phyloP scores from a whole-genome alignment of 2,329 filamentous ascomycete species.

The Hypomyces rosellus region DNA sequence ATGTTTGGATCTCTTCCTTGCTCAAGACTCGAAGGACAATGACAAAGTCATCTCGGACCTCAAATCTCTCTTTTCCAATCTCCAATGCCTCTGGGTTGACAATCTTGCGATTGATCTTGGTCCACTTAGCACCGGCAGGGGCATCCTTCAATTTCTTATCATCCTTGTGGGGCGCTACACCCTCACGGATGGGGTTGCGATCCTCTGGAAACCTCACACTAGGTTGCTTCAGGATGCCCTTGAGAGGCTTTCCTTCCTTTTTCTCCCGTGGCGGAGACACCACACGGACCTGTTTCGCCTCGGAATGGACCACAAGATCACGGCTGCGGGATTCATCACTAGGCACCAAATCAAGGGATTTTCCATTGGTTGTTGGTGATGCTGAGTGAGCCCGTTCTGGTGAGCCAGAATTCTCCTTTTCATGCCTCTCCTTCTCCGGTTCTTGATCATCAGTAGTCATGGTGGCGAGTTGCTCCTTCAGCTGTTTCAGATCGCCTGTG shows the following conservation, averaged over 20 bases:
- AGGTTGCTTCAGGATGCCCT: slow-evolving; percentile 80
- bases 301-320: slow-evolving; percentile 29
- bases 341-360: slow-evolving; percentile 12
- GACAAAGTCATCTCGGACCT: slow-evolving; percentile 87
- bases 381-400: slow-evolving; percentile 13
- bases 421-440: slow-evolving; percentile 15
- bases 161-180: slow-evolving; percentile 90
- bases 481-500: slow-evolving; percentile 40
- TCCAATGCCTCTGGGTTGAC: slow-evolving; percentile 87
- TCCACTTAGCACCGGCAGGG: slow-evolving; percentile 78
- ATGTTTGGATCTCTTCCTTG: slow-evolving; percentile 83
- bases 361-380: slow-evolving; percentile 15
- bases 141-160: slow-evolving; percentile 66
- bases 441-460: slow-evolving; percentile 25
- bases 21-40: slow-evolving; percentile 84
- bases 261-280: slow-evolving; percentile 65
- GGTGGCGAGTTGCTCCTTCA: slow-evolving; percentile 46
- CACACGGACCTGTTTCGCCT: slow-evolving; percentile 53
- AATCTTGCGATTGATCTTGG: slow-evolving; percentile 80
- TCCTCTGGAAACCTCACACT: slow-evolving; percentile 83
- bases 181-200: slow-evolving; percentile 74
- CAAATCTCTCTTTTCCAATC: slow-evolving; percentile 82
- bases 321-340: slow-evolving; percentile 36
- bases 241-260: slow-evolving; percentile 62
- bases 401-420: slow-evolving; percentile 1